phyloP scores from a whole-genome alignment of 768 basidiomycete species.

The Solioccasus polychromus region DNA sequence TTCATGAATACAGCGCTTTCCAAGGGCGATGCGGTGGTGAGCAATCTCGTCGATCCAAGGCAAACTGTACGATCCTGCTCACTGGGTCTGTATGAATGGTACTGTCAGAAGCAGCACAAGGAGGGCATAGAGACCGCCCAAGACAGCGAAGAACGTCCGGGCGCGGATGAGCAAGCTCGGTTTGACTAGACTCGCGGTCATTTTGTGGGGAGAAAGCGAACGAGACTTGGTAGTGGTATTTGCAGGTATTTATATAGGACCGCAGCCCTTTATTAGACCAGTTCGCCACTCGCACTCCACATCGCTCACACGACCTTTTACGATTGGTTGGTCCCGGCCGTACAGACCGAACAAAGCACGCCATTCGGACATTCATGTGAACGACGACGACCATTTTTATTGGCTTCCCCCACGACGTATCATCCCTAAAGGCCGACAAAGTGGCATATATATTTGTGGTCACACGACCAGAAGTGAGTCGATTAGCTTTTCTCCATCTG shows the following conservation, averaged over 20 bases:
- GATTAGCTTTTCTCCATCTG: no score
- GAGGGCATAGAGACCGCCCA: slow-evolving; percentile 52
- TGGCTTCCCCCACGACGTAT: no score
- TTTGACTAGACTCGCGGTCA: slow-evolving; percentile 11
- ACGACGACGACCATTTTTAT: neutral
- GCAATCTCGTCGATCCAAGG: slow-evolving; percentile 15
- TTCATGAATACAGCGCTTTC: slow-evolving; percentile 64
- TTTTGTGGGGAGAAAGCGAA: slow-evolving; percentile 2
- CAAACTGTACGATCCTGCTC: slow-evolving; percentile 28
- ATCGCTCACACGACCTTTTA: slow-evolving; percentile 16
- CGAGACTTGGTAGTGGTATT: slow-evolving; percentile 4
- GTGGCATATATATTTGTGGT: no score
- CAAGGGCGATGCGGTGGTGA: slow-evolving; percentile 18
- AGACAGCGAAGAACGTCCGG: slow-evolving; percentile 34
- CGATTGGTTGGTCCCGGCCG: neutral
- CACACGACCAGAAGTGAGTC: no score
- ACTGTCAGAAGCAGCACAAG: slow-evolving; percentile 52
- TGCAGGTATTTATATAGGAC: slow-evolving; percentile 22
- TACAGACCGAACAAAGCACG: neutral
- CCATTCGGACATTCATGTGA: neutral
- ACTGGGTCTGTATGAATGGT: slow-evolving; percentile 72
- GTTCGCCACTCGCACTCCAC: neutral
- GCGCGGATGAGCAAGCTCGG: slow-evolving; percentile 24
- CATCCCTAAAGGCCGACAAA: no score
- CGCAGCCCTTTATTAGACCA: no score